Evolutionary conservation across 2,329 filamentous ascomycete genomes (phyloP).

Genomic region (Alternaria viburni): DNA sequence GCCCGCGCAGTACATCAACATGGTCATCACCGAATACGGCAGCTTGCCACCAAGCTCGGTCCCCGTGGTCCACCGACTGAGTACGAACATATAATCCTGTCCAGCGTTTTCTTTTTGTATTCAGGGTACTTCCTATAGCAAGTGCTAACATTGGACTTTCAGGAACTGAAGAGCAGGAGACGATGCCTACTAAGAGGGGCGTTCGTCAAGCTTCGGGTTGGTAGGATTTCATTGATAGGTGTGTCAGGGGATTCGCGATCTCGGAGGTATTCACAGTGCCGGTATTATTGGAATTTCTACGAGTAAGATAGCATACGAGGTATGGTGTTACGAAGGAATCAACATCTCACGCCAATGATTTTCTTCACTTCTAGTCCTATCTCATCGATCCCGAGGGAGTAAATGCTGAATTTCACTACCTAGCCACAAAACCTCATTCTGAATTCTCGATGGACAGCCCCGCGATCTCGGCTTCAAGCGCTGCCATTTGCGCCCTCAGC

Average conservation of each 20-base stretch:
- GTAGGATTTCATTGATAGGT: background rate
- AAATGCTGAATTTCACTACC: background rate
- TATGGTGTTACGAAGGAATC: background rate
- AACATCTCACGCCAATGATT: background rate
- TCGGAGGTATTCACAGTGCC: background rate
- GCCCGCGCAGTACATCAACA: slow-evolving; percentile 81
- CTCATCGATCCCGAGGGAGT: background rate
- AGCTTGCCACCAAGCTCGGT: slow-evolving; percentile 86
- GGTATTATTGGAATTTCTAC: background rate
- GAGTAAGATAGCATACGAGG: background rate
- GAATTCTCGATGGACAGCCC: background rate
- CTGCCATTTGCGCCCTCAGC: background rate
- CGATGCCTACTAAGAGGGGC: slow-evolving; percentile 10
- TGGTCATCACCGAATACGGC: slow-evolving; percentile 91
- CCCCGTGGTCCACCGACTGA: slow-evolving; percentile 71
- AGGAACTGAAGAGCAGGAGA: slow-evolving; percentile 20
- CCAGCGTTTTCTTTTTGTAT: slow-evolving; percentile 15
- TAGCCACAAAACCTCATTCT: background rate
- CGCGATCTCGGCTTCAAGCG: background rate
- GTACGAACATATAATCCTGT: slow-evolving; percentile 43
- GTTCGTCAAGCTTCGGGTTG: slow-evolving; percentile 11
- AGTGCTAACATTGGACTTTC: slow-evolving; percentile 12
- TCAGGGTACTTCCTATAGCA: background rate
- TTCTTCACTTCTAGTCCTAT: background rate
- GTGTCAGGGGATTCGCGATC: background rate